phyloP scores from a whole-genome alignment of 495 filamentous ascomycete genomes.

The Aspergillus haitiensis region DNA sequence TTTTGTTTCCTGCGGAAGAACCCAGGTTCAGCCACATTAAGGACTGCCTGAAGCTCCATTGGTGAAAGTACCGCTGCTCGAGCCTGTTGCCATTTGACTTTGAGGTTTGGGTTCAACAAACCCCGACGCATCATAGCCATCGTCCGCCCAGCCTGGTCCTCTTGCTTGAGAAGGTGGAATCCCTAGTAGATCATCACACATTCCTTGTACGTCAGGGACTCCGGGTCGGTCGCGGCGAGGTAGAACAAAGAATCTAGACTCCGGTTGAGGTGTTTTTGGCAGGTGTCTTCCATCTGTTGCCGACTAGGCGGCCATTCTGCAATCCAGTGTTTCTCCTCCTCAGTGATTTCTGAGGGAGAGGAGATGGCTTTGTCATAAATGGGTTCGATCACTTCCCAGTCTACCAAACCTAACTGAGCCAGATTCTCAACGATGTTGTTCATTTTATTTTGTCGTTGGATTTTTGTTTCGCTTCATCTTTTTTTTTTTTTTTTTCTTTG shows the following conservation, averaged over 20 bases:
- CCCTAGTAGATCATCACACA: background rate
- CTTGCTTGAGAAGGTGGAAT: background rate
- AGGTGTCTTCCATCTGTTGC: background rate
- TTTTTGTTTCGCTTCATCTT: no score
- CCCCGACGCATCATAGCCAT: background rate
- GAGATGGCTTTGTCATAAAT: conserved; percentile 4
- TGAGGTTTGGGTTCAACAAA: background rate
- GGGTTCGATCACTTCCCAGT: background rate
- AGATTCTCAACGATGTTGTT: no score
- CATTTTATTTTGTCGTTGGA: no score
- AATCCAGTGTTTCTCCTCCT: conserved; percentile 9
- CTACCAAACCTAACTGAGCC: background rate
- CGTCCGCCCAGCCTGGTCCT: background rate
- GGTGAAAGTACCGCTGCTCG: background rate
- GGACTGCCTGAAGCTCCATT: background rate
- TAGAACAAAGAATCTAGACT: background rate
- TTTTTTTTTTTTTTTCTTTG: no score
- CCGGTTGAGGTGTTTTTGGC: conserved; percentile 1
- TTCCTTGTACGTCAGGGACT: conserved; percentile 1
- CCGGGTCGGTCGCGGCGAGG: background rate
- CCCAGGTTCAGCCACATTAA: background rate
- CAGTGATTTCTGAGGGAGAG: background rate
- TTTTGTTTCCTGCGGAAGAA: no score
- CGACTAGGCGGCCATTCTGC: conserved; percentile 2
- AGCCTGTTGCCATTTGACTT: background rate